A percentile compares a stretch with the other conserved stretches of the same genome.
Evolutionary conservation across 2,329 filamentous ascomycete species (phyloP).

Genomic region (Chaetomium sp.): DNA sequence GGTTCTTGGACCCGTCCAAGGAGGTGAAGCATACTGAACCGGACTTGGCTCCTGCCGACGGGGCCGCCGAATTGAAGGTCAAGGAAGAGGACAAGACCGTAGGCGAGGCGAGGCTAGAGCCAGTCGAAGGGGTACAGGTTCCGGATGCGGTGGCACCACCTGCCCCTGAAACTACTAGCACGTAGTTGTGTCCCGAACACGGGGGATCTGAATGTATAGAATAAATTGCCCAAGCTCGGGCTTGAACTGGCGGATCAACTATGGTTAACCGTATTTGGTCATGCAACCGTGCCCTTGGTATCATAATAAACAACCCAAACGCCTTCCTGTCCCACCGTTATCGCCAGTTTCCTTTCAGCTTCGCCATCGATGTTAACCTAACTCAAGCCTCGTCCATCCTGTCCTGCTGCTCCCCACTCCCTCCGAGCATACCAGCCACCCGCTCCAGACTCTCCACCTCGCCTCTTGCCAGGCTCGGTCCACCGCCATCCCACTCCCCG

Average conservation of each 20-base stretch:
- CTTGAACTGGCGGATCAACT: background rate
- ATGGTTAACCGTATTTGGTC: background rate
- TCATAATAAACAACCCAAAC: background rate
- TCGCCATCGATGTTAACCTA: background rate
- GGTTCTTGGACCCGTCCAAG: slow-evolving; percentile 57
- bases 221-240: background rate
- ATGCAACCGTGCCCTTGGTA: background rate
- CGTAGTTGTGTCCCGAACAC: background rate
- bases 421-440: slow-evolving; percentile 50
- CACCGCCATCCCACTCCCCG: slow-evolving; percentile 64
- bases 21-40: slow-evolving; percentile 17
- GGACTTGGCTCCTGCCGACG: slow-evolving; percentile 18
- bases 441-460: slow-evolving; percentile 62
- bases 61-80: slow-evolving; percentile 11
- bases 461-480: slow-evolving; percentile 50
- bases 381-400: slow-evolving; percentile 38
- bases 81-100: slow-evolving; percentile 15
- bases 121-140: slow-evolving; percentile 5
- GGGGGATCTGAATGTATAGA: background rate
- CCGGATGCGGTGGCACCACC: background rate
- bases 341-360: background rate
- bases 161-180: background rate
- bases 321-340: background rate
- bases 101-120: slow-evolving; percentile 22
- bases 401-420: slow-evolving; percentile 31